These are phyloP conservation scores for Haematococcus sp. DNA, from an alignment of 139 green algal species.

Conservation along the genomic window DNA sequence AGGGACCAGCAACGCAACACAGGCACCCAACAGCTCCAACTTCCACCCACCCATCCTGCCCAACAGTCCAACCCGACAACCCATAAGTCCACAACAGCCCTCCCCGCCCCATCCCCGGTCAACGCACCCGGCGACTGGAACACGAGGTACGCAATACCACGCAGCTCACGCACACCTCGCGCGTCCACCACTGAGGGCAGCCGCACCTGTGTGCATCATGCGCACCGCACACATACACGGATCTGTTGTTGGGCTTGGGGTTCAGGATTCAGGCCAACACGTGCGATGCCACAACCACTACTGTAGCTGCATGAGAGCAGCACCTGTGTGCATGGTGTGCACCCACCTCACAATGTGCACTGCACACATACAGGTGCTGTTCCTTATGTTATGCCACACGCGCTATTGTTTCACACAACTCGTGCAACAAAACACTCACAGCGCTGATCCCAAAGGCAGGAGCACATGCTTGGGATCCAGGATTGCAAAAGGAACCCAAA, in stretches of 20 bases:
- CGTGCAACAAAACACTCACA: too few species aligned
- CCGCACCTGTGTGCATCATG: conserved; percentile 8
- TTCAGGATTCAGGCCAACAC: background rate
- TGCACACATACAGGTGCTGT: background rate
- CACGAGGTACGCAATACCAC: conserved; percentile 6
- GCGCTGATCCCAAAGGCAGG: too few species aligned
- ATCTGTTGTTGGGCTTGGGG: background rate
- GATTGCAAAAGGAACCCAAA: too few species aligned
- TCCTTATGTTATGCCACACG: background rate
- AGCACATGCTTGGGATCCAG: too few species aligned
- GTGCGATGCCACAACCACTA: background rate
- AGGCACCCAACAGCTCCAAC: too few species aligned
- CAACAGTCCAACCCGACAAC: too few species aligned
- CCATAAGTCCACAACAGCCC: too few species aligned
- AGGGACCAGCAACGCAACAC: too few species aligned
- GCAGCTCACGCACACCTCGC: background rate
- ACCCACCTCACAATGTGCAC: background rate
- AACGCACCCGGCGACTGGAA: background rate
- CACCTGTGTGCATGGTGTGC: background rate
- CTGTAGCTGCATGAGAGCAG: background rate
- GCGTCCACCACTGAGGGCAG: background rate
- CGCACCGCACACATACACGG: background rate
- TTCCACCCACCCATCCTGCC: too few species aligned
- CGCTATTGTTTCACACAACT: too few species aligned
- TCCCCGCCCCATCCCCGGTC: too few species aligned